Evolutionary conservation across 2,329 filamentous ascomycete species (phyloP).

Genomic region (Cordyceps tenuipes): DNA sequence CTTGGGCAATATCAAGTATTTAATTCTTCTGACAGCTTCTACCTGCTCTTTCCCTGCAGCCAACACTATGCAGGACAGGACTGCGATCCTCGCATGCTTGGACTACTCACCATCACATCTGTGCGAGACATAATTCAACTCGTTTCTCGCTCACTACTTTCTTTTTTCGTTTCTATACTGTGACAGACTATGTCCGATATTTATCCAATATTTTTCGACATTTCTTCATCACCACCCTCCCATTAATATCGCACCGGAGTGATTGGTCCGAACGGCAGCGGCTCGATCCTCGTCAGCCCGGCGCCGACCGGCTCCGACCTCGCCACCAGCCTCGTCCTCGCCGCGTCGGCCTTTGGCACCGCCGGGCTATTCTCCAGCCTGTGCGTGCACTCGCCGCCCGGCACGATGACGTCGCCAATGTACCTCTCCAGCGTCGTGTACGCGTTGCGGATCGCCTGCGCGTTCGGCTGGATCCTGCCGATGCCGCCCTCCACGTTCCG

Average conservation of each 20-base stretch:
- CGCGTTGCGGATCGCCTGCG: constrained; percentile 10
- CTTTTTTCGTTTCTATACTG: background rate
- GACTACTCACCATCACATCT: no score
- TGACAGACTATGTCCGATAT: background rate
- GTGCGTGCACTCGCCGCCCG: constrained; percentile 11
- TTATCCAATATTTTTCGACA: background rate
- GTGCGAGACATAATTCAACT: background rate
- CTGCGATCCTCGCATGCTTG: background rate
- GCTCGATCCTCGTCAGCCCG: constrained; percentile 2
- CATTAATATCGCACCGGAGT: background rate
- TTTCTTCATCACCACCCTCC: background rate
- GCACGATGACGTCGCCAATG: constrained; percentile 10
- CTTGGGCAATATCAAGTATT: no score
- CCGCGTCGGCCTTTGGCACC: constrained; percentile 10
- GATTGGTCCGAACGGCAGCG: constrained; percentile 8
- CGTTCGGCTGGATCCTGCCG: constrained; percentile 17
- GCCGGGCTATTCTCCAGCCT: constrained; percentile 12
- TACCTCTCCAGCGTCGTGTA: constrained; percentile 11
- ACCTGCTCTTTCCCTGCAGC: no score
- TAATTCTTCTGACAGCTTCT: no score
- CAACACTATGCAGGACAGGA: background rate
- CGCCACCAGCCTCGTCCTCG: background rate
- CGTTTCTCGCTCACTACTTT: background rate
- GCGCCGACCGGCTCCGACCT: background rate
- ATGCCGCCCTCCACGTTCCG: constrained; percentile 18